phyloP scores from a whole-genome alignment of 768 basidiomycete species.

The Pisolithus microcarpus region DNA sequence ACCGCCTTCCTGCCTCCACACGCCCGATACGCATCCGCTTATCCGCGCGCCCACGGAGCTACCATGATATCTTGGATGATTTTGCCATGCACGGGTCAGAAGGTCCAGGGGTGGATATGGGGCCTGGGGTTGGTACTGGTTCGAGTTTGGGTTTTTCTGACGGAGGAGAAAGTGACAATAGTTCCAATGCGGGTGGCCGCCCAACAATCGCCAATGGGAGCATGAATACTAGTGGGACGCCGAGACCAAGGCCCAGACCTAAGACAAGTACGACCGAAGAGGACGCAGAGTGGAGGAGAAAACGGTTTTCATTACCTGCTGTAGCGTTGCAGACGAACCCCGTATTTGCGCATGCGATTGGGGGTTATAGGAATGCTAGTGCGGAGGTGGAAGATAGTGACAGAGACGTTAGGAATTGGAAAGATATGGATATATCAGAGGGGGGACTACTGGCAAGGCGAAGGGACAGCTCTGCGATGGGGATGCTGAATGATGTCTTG shows the following conservation, averaged over 20 bases:
- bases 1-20: slow-evolving; percentile 3
- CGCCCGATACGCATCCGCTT: slow-evolving; percentile 26
- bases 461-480: slow-evolving; percentile 22
- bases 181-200: no score
- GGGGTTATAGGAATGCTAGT: not conserved
- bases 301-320: slow-evolving; percentile 73
- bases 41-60: slow-evolving; percentile 49
- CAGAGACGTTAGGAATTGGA: slow-evolving; percentile 8
- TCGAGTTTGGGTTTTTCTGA: not conserved
- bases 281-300: slow-evolving; percentile 54
- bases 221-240: slow-evolving; percentile 9
- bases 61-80: slow-evolving; percentile 59
- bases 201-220: not conserved
- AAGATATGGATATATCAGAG: slow-evolving; percentile 35
- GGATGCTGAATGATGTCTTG: slow-evolving; percentile 25
- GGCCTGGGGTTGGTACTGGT: slow-evolving; percentile 19
- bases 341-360: slow-evolving; percentile 52
- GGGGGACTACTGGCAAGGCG: slow-evolving; percentile 13
- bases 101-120: slow-evolving; percentile 26
- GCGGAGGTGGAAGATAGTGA: not conserved
- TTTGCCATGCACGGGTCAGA: slow-evolving; percentile 37
- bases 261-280: slow-evolving; percentile 32
- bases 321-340: slow-evolving; percentile 67
- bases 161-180: no score
- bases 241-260: slow-evolving; percentile 4